Evolutionary conservation across 495 filamentous ascomycete genomes (phyloP).

Genomic region (Elasticomyces elasticus): DNA sequence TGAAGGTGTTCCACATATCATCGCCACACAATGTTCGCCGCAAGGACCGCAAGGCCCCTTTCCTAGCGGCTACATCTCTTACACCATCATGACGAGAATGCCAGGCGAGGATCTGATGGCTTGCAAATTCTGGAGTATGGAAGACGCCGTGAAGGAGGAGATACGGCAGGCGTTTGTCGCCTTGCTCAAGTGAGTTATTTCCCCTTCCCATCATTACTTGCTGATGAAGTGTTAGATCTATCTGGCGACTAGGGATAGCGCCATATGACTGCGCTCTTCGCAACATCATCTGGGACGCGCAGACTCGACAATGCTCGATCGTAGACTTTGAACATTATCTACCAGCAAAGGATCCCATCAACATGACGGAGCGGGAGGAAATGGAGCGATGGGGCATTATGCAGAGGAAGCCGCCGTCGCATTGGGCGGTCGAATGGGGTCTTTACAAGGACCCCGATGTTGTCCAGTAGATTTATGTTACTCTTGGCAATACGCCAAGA

Average conservation of each 20-base stretch:
- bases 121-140: slow-evolving; percentile 9
- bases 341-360: slow-evolving; percentile 9
- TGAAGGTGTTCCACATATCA: slow-evolving; percentile 8
- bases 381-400: slow-evolving; percentile 16
- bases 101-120: slow-evolving; percentile 11
- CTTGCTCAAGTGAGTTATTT: slow-evolving; percentile 1
- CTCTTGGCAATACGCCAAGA: neutral
- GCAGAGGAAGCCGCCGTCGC: slow-evolving; percentile 5
- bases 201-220: neutral
- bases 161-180: slow-evolving; percentile 8
- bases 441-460: slow-evolving; percentile 4
- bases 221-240: neutral
- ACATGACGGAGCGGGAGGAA: slow-evolving; percentile 13
- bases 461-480: neutral
- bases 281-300: slow-evolving; percentile 11
- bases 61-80: slow-evolving; percentile 13
- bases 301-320: neutral
- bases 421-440: slow-evolving; percentile 16
- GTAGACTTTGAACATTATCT: slow-evolving; percentile 20
- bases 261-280: slow-evolving; percentile 17
- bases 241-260: slow-evolving; percentile 12
- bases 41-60: slow-evolving; percentile 9
- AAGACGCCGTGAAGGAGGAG: neutral
- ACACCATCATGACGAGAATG: slow-evolving; percentile 16
- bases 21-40: neutral